phyloP scores from a whole-genome alignment of 2,329 filamentous ascomycete genomes.

The Malbranchea cinnamomea region DNA sequence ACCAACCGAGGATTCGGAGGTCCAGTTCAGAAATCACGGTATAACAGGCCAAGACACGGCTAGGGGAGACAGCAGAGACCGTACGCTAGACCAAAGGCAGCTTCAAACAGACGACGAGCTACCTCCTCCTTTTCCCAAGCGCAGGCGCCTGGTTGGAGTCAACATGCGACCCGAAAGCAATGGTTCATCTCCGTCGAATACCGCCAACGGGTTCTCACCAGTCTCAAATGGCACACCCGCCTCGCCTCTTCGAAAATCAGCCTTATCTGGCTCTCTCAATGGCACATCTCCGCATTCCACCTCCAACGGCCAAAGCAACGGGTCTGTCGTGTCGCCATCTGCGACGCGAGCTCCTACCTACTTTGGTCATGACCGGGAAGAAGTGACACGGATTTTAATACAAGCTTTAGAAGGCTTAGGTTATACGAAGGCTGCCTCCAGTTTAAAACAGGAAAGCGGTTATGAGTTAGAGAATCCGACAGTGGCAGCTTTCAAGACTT shows the following conservation, averaged over 20 bases:
- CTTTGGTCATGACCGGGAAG: slow-evolving; percentile 77
- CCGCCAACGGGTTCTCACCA: slow-evolving; percentile 41
- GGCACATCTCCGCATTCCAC: slow-evolving; percentile 32
- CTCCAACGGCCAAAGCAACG: slow-evolving; percentile 30
- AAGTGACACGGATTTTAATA: slow-evolving; percentile 83
- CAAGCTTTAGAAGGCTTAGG: slow-evolving; percentile 83
- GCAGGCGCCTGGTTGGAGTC: slow-evolving; percentile 38
- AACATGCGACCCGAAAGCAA: slow-evolving; percentile 53
- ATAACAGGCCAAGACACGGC: too few relatives aligned
- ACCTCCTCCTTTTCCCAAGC: slow-evolving; percentile 38
- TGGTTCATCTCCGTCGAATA: slow-evolving; percentile 31
- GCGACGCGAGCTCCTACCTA: slow-evolving; percentile 37
- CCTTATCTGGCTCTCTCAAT: slow-evolving; percentile 36
- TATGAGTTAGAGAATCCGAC: slow-evolving; percentile 73
- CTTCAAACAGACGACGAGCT: slow-evolving; percentile 15
- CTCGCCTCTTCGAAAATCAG: slow-evolving; percentile 33
- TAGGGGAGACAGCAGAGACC: slow-evolving; percentile 15
- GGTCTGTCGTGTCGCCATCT: slow-evolving; percentile 19
- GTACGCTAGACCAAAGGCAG: slow-evolving; percentile 13
- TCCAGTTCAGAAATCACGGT: slow-evolving; percentile 12
- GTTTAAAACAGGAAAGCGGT: slow-evolving; percentile 66
- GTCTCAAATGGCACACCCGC: slow-evolving; percentile 42
- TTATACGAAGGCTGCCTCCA: slow-evolving; percentile 61
- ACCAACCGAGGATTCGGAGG: slow-evolving; percentile 10
- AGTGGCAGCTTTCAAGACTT: slow-evolving; percentile 70